Conservation (phyloP, 257 asterid genomes). For the Nicotiana paniculata region DNA sequence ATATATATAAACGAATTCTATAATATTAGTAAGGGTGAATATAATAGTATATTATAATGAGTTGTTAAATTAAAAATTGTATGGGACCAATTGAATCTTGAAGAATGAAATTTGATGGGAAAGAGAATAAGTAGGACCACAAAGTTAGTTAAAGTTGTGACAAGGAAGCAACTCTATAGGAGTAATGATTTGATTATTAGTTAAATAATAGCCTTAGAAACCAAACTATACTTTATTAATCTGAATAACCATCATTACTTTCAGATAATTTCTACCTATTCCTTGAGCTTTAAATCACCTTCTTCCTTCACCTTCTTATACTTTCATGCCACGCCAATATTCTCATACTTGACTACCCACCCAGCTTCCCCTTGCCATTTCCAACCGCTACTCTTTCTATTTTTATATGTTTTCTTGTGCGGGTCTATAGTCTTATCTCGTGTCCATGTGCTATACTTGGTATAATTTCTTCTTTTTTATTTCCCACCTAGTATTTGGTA, state of each 20-base stretch:
- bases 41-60: background rate
- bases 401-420: background rate
- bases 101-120: slow-evolving; percentile 1
- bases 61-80: background rate
- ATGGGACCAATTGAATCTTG: background rate
- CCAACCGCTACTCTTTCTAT: background rate
- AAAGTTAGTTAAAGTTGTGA: slow-evolving; percentile 25
- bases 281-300: slow-evolving; percentile 12
- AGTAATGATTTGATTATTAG: background rate
- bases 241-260: slow-evolving; percentile 1
- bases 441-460: background rate
- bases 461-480: no score
- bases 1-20: background rate
- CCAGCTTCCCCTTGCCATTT: background rate
- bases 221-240: background rate
- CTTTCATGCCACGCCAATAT: slow-evolving; percentile 20
- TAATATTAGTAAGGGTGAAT: background rate
- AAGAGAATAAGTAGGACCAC: slow-evolving; percentile 8
- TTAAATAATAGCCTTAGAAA: background rate
- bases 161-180: slow-evolving; percentile 21
- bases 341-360: background rate
- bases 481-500: no score
- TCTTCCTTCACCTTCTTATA: slow-evolving; percentile 11
- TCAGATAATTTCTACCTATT: background rate
- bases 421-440: background rate